Conservation (phyloP, 148 eudicot genomes). For the Euryodendron excelsum region DNA sequence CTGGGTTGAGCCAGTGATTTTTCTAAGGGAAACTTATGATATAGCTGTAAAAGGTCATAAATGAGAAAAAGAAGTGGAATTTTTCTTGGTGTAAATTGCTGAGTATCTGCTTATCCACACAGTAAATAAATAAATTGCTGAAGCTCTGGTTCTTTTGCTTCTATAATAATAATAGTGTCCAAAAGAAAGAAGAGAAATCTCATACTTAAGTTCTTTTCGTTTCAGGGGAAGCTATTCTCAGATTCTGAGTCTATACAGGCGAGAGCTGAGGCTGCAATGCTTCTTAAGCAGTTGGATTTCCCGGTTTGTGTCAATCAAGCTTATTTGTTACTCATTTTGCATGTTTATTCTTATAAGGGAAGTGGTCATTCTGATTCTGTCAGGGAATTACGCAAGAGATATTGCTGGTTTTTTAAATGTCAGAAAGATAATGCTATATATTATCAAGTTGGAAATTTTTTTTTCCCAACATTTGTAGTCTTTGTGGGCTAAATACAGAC, state of each 20-base stretch:
- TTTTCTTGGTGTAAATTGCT: neutral
- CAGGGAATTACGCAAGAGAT: neutral
- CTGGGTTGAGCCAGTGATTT: neutral
- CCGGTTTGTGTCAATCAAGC: constrained; percentile 56
- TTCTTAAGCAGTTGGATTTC: constrained; percentile 91
- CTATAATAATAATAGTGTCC: neutral
- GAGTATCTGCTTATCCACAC: too few relatives aligned
- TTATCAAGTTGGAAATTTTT: neutral
- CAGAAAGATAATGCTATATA: neutral
- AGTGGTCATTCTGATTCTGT: neutral
- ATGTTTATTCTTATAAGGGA: constrained; percentile 1
- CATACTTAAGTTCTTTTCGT: neutral
- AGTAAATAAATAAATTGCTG: neutral
- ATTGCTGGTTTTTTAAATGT: neutral
- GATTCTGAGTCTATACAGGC: constrained; percentile 98
- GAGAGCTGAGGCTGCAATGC: constrained; percentile 99
- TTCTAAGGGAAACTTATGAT: neutral
- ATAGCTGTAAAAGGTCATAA: constrained; percentile 5
- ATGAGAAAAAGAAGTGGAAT: neutral
- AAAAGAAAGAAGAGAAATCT: neutral
- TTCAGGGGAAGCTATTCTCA: constrained; percentile 84
- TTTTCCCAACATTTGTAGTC: neutral
- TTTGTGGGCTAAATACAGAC: neutral
- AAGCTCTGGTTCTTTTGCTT: neutral
- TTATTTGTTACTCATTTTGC: neutral